These are phyloP conservation scores for Ambrosiella beaveri DNA, from an alignment of 2,329 filamentous ascomycete species.

Conservation along the genomic window DNA sequence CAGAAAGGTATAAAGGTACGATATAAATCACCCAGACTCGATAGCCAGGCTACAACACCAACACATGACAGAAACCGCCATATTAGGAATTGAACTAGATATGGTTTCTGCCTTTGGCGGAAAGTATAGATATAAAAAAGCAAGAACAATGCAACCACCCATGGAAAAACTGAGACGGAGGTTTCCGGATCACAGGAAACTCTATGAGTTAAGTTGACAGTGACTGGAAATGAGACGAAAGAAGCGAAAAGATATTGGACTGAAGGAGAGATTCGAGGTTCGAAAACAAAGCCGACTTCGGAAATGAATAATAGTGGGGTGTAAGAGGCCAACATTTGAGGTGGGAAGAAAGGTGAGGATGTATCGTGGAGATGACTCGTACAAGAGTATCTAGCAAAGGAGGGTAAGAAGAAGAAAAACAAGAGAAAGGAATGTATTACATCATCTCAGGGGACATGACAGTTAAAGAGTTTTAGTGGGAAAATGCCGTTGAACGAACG, in stretches of 20 bases:
- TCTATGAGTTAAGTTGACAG: too few relatives aligned
- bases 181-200: background rate
- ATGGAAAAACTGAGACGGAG: background rate
- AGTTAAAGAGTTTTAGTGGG: constrained; percentile 1
- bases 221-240: background rate
- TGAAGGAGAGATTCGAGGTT: constrained; percentile 2
- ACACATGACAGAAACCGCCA: background rate
- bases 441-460: background rate
- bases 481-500: background rate
- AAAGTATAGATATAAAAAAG: constrained; percentile 3
- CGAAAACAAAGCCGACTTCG: constrained; percentile 15
- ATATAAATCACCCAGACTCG: constrained; percentile 3
- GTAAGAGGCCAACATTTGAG: background rate
- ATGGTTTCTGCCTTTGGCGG: background rate
- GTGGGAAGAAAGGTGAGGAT: background rate
- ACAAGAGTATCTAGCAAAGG: constrained; percentile 5
- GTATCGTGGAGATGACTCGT: constrained; percentile 1
- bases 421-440: background rate
- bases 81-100: constrained; percentile 6
- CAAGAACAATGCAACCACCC: background rate
- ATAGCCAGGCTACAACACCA: constrained; percentile 8
- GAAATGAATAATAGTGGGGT: constrained; percentile 5
- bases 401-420: constrained; percentile 3
- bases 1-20: constrained; percentile 2
- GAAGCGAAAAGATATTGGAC: background rate